Conservation (phyloP, 2,329 filamentous ascomycete species). For the Fusarium anthophilum region DNA sequence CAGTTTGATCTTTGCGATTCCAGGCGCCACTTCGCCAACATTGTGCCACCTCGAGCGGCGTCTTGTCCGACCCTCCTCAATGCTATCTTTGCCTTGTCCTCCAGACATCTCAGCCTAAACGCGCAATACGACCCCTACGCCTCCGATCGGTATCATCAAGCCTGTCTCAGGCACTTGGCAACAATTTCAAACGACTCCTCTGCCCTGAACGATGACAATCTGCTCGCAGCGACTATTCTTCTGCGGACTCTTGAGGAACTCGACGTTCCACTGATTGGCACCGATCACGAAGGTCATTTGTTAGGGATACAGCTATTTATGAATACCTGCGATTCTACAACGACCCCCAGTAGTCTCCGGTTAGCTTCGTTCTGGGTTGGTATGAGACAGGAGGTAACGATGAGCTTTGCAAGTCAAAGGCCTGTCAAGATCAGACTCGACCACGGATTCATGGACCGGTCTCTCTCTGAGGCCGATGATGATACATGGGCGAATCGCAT, state of each 20-base stretch:
- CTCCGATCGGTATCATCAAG: slow-evolving; percentile 62
- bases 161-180: slow-evolving; percentile 61
- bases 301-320: slow-evolving; percentile 59
- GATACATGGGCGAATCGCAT: slow-evolving; percentile 69
- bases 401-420: slow-evolving; percentile 59
- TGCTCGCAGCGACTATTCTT: slow-evolving; percentile 66
- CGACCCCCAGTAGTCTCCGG: slow-evolving; percentile 47
- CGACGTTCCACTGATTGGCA: slow-evolving; percentile 50
- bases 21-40: slow-evolving; percentile 58
- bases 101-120: slow-evolving; percentile 59
- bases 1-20: slow-evolving; percentile 56
- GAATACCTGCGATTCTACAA: slow-evolving; percentile 50
- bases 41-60: slow-evolving; percentile 63
- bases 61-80: slow-evolving; percentile 63
- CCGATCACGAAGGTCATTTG: slow-evolving; percentile 58
- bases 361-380: slow-evolving; percentile 68
- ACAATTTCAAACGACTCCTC: slow-evolving; percentile 55
- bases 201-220: slow-evolving; percentile 57
- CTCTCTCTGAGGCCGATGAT: slow-evolving; percentile 58
- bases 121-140: slow-evolving; percentile 58
- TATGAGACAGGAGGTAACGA: slow-evolving; percentile 68
- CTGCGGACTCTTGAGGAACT: slow-evolving; percentile 67
- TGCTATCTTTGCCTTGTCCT: slow-evolving; percentile 65
- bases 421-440: slow-evolving; percentile 60
- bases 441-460: slow-evolving; percentile 61